phyloP scores from a whole-genome alignment of 2,329 filamentous ascomycete species.

The Dactylellina parvicollis region DNA sequence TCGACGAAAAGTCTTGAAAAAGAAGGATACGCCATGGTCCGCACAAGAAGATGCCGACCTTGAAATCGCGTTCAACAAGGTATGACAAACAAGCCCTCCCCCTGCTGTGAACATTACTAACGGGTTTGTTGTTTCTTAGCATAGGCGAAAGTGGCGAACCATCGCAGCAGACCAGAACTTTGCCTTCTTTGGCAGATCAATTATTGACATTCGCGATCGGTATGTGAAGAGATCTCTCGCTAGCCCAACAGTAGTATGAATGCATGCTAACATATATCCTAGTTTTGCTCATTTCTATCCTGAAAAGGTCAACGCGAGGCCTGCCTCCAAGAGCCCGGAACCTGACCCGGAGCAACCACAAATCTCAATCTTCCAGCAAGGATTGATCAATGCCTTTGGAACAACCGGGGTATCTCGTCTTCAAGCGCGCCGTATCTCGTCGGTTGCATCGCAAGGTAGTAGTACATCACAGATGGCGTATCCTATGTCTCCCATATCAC shows the following conservation, averaged over 20 bases:
- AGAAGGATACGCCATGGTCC: constrained; percentile 29
- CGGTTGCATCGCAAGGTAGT: neutral
- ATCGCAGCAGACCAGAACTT: constrained; percentile 18
- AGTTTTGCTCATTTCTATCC: constrained; percentile 15
- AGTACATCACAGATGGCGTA: neutral
- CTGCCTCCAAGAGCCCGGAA: neutral
- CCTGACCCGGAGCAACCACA: neutral
- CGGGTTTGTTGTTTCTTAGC: constrained; percentile 4
- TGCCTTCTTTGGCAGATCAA: constrained; percentile 37
- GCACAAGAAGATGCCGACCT: constrained; percentile 44
- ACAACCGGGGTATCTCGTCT: constrained; percentile 24
- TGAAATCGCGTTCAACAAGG: constrained; percentile 10
- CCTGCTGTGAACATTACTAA: constrained; percentile 20
- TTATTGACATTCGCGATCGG: constrained; percentile 16
- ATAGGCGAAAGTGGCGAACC: constrained; percentile 22
- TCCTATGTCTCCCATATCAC: constrained; percentile 1
- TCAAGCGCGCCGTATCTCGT: constrained; percentile 25
- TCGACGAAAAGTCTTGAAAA: constrained; percentile 29
- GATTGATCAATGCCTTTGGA: constrained; percentile 36
- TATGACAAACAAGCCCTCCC: neutral
- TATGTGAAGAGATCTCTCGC: no score
- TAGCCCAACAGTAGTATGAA: no score
- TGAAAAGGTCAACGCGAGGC: neutral
- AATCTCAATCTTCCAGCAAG: constrained; percentile 24
- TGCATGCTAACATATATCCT: constrained; percentile 1